Percentiles rank a stretch among this genome's conserved stretches.
phyloP scores from a whole-genome alignment of 768 basidiomycete species.

The Lactarius sanguifluus region DNA sequence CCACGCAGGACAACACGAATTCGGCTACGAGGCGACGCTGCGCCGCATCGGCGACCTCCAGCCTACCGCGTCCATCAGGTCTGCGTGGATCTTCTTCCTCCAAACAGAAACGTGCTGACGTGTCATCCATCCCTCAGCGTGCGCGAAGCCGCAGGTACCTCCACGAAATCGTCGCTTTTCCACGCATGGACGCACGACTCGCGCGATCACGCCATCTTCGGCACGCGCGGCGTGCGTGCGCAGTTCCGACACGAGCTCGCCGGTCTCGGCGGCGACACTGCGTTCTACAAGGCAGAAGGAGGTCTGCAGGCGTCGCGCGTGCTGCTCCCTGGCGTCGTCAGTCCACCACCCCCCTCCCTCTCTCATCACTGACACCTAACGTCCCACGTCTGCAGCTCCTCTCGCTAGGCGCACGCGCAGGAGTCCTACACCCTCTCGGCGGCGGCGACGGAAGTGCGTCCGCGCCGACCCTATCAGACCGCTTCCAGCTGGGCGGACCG shows the following conservation, averaged over 20 bases:
- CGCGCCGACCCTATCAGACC: slow-evolving; percentile 68
- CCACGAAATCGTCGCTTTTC: slow-evolving; percentile 78
- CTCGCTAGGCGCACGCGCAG: slow-evolving; percentile 71
- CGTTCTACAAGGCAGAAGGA: slow-evolving; percentile 70
- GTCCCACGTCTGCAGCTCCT: slow-evolving; percentile 50
- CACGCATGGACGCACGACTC: slow-evolving; percentile 78
- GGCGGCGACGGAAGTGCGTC: slow-evolving; percentile 32
- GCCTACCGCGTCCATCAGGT: slow-evolving; percentile 83
- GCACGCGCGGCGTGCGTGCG: slow-evolving; percentile 59
- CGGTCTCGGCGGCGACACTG: slow-evolving; percentile 77
- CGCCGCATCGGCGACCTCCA: slow-evolving; percentile 71
- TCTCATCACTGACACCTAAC: background rate
- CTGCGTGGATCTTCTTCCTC: slow-evolving; percentile 24
- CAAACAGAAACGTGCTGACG: background rate
- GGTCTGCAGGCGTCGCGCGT: slow-evolving; percentile 63
- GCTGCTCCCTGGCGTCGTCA: slow-evolving; percentile 57
- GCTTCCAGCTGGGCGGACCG: slow-evolving; percentile 93
- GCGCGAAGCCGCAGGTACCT: slow-evolving; percentile 77
- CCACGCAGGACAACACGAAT: slow-evolving; percentile 58
- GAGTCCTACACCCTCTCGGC: slow-evolving; percentile 63
- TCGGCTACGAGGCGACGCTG: slow-evolving; percentile 80
- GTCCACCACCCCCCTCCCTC: slow-evolving; percentile 33
- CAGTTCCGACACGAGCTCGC: slow-evolving; percentile 71
- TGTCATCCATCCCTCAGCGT: slow-evolving; percentile 49
- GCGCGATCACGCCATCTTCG: slow-evolving; percentile 65